phyloP scores from a whole-genome alignment of 805 yeast species.

The Ogataea polymorpha region DNA sequence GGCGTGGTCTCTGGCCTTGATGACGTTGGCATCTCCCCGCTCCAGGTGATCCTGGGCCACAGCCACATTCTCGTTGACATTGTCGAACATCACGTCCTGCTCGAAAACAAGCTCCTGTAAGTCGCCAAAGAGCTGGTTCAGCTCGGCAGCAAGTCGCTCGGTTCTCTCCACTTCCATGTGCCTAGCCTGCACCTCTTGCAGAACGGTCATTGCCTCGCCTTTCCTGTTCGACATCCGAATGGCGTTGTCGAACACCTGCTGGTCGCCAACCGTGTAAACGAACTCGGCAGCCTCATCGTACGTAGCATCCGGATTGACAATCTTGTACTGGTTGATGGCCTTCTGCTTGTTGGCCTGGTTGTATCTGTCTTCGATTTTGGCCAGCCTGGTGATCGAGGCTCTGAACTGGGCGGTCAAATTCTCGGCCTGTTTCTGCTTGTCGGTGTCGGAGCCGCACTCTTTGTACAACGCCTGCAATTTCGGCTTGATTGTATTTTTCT shows the following conservation, averaged over 20 bases:
- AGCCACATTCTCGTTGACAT: slow-evolving; percentile 74
- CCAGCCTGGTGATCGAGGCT: slow-evolving; percentile 80
- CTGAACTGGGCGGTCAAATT: slow-evolving; percentile 81
- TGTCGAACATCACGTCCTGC: slow-evolving; percentile 85
- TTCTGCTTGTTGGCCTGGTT: slow-evolving; percentile 79
- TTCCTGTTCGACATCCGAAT: slow-evolving; percentile 80
- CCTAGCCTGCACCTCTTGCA: slow-evolving; percentile 93
- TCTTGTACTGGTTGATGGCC: slow-evolving; percentile 89
- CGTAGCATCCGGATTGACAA: slow-evolving; percentile 83
- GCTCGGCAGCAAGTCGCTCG: slow-evolving; percentile 93
- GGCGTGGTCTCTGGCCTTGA: slow-evolving; percentile 85
- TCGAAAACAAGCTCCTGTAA: slow-evolving; percentile 96
- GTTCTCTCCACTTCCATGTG: slow-evolving; percentile 93
- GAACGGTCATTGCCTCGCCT: slow-evolving; percentile 93
- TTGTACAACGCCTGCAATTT: slow-evolving; percentile 77
- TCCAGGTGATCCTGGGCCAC: slow-evolving; percentile 88
- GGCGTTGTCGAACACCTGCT: slow-evolving; percentile 94
- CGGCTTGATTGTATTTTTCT: slow-evolving; percentile 61
- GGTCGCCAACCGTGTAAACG: slow-evolving; percentile 78
- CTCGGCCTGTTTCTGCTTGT: slow-evolving; percentile 89
- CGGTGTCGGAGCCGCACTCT: slow-evolving; percentile 64
- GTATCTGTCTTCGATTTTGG: slow-evolving; percentile 82
- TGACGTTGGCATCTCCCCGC: slow-evolving; percentile 91
- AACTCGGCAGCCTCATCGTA: slow-evolving; percentile 82
- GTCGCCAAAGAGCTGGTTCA: slow-evolving; percentile 90